Conservation (phyloP, 2,329 filamentous ascomycete genomes). For the Trichoderma oligosporum region DNA sequence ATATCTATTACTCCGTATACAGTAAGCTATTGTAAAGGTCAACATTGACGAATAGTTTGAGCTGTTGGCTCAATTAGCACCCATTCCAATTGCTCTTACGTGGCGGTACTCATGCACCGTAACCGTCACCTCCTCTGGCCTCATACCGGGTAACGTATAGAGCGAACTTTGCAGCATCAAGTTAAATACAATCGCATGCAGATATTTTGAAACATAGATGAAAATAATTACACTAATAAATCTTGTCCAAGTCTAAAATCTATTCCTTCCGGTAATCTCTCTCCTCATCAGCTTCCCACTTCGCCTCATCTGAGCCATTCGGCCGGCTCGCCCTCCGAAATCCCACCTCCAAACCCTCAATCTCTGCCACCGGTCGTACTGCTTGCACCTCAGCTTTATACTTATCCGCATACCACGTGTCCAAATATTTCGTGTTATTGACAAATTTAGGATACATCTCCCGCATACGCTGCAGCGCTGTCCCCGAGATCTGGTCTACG, state of each 20-base stretch:
- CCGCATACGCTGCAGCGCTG: slow-evolving; percentile 54
- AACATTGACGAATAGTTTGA: too few species aligned
- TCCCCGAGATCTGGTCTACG: slow-evolving; percentile 61
- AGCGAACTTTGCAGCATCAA: too few species aligned
- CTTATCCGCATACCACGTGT: slow-evolving; percentile 46
- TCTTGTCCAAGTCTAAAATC: not conserved
- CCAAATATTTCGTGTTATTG: slow-evolving; percentile 42
- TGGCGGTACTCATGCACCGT: too few species aligned
- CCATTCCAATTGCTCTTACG: too few species aligned
- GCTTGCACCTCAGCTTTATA: slow-evolving; percentile 40
- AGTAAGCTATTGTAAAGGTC: too few species aligned
- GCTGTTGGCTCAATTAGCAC: too few species aligned
- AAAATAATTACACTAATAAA: not conserved
- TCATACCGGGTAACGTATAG: too few species aligned
- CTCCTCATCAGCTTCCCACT: slow-evolving; percentile 52
- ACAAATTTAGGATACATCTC: slow-evolving; percentile 53
- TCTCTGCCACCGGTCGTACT: slow-evolving; percentile 43
- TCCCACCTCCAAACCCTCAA: slow-evolving; percentile 43
- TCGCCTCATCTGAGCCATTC: slow-evolving; percentile 55
- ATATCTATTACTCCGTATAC: too few species aligned
- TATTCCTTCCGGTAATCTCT: slow-evolving; percentile 28
- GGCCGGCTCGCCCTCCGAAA: slow-evolving; percentile 42
- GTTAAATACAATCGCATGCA: too few species aligned
- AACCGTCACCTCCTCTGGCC: too few species aligned
- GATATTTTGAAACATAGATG: too few species aligned